Percentiles rank a stretch among this genome's conserved stretches.
Conservation (phyloP, 441 rosid species). For the Geranium incanum region DNA sequence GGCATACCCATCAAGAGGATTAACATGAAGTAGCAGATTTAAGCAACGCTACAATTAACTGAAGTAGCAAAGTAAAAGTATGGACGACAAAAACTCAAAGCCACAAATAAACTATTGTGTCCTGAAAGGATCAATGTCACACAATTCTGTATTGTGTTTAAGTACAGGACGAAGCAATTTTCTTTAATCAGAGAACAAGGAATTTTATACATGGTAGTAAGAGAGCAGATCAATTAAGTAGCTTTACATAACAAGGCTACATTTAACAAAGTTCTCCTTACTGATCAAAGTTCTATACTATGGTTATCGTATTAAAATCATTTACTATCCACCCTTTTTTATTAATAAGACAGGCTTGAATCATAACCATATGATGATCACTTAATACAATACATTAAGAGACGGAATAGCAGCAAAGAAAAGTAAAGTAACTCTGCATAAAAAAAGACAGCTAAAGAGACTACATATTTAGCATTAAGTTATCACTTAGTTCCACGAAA, state of each 20-base stretch:
- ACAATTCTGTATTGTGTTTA: not conserved
- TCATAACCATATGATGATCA: not conserved
- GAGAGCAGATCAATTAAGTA: not conserved
- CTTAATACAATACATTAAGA: not conserved
- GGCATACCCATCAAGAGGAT: conserved; percentile 10
- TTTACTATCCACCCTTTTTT: not conserved
- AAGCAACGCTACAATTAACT: not conserved
- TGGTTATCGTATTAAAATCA: not conserved
- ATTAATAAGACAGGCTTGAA: not conserved
- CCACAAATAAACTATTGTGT: not conserved
- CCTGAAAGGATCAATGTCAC: not conserved
- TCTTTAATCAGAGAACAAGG: not conserved
- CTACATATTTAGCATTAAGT: not conserved
- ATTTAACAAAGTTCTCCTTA: not conserved
- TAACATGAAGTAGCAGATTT: conserved; percentile 4
- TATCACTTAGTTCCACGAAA: not conserved
- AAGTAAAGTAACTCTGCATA: not conserved
- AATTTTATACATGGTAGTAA: not conserved
- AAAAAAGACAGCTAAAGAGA: not conserved
- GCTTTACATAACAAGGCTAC: not conserved
- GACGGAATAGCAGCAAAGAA: not conserved
- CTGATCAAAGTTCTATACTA: not conserved
- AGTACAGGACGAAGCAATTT: not conserved
- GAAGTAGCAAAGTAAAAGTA: not conserved
- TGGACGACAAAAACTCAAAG: not conserved